These are phyloP conservation scores for Vanrija pseudolonga DNA, from an alignment of 1,284 basidiomycete genomes.

Conservation along the genomic window DNA sequence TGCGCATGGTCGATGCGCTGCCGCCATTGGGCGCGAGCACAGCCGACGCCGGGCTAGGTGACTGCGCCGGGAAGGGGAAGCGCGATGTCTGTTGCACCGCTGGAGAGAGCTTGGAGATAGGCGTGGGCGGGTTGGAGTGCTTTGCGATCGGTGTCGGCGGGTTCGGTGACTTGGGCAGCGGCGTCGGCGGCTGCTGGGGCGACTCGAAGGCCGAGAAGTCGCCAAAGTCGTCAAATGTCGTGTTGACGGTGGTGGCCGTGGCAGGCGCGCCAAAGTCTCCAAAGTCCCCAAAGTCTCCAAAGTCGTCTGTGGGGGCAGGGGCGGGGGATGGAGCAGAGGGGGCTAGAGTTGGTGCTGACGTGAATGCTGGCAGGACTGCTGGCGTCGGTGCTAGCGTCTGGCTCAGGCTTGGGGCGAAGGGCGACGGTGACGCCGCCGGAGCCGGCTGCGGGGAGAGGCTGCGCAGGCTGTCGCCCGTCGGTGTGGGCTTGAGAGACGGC, in stretches of 20 bases:
- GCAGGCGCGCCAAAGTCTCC: conserved; percentile 4
- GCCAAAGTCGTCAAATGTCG: conserved; percentile 11
- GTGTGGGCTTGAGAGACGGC: too few relatives aligned
- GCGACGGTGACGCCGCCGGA: too few relatives aligned
- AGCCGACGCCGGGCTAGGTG: not conserved
- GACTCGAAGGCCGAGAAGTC: conserved; percentile 3
- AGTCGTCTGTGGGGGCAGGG: conserved; percentile 4
- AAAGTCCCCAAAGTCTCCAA: conserved; percentile 12
- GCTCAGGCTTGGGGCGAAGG: too few relatives aligned
- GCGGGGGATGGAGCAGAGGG: not conserved
- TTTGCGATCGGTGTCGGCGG: not conserved
- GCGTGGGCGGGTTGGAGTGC: conserved; percentile 2
- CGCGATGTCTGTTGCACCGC: not conserved
- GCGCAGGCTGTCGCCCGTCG: too few relatives aligned
- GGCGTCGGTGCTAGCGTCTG: not conserved
- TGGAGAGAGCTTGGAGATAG: conserved; percentile 4
- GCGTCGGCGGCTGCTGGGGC: not conserved
- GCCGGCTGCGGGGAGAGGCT: too few relatives aligned
- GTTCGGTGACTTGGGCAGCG: not conserved
- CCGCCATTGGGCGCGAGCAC: not conserved
- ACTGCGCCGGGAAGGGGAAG: not conserved
- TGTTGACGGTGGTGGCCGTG: not conserved
- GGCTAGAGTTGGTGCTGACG: not conserved
- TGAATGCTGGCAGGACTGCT: not conserved
- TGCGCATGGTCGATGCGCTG: not conserved